phyloP scores from a whole-genome alignment of 2,329 filamentous ascomycete species.

The Cladophialophora bantiana region DNA sequence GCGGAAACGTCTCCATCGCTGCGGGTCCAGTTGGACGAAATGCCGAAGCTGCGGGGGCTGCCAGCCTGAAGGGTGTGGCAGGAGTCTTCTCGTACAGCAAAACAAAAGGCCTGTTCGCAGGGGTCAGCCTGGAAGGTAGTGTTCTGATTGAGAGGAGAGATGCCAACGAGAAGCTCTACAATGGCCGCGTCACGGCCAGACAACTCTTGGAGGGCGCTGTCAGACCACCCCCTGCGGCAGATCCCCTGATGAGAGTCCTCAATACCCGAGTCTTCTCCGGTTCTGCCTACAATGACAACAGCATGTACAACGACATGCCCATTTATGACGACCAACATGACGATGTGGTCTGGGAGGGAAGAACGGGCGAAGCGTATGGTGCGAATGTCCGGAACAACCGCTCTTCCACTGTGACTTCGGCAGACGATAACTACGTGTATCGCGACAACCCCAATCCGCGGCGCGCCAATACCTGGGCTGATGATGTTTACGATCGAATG shows the following conservation, averaged over 20 bases:
- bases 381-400: slow-evolving; percentile 66
- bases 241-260: slow-evolving; percentile 82
- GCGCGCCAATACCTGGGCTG: slow-evolving; percentile 57
- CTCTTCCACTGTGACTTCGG: slow-evolving; percentile 62
- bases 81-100: slow-evolving; percentile 98
- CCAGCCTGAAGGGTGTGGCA: slow-evolving; percentile 85
- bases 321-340: slow-evolving; percentile 86
- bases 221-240: slow-evolving; percentile 78
- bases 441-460: slow-evolving; percentile 55
- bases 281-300: slow-evolving; percentile 59
- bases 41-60: slow-evolving; percentile 92
- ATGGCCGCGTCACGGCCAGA: slow-evolving; percentile 77
- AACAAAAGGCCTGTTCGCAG: slow-evolving; percentile 95
- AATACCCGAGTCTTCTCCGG: slow-evolving; percentile 86
- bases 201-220: slow-evolving; percentile 83
- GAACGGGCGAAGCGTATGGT: slow-evolving; percentile 72
- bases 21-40: slow-evolving; percentile 93
- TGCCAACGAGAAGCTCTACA: slow-evolving; percentile 96
- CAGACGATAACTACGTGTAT: slow-evolving; percentile 60
- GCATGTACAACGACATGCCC: slow-evolving; percentile 92
- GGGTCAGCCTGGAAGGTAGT: slow-evolving; percentile 91
- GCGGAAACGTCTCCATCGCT: slow-evolving; percentile 94
- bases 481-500: slow-evolving; percentile 57
- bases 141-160: slow-evolving; percentile 94
- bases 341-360: slow-evolving; percentile 82